These are phyloP conservation scores for Prunus padus DNA, from an alignment of 306 rosid genomes.

Conservation along the genomic window DNA sequence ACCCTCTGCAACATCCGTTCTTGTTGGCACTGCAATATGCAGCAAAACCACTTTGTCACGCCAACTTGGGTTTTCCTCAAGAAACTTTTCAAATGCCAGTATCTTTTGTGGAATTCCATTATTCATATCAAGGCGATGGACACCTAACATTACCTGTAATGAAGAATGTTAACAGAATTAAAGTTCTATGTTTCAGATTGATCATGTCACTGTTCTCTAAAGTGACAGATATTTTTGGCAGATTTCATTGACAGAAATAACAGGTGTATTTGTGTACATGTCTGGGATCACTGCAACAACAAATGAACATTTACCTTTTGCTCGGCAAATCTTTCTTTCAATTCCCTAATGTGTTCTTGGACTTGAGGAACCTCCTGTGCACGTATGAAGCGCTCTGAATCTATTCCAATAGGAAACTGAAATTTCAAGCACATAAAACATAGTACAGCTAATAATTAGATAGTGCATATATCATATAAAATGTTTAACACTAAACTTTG, in stretches of 20 bases:
- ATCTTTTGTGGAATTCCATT: no score
- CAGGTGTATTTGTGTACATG: background rate
- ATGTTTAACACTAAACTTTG: background rate
- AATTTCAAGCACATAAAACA: conserved; percentile 31
- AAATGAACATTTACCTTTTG: conserved; percentile 56
- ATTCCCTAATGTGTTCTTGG: conserved; percentile 57
- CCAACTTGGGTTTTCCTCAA: no score
- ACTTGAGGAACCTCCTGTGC: conserved; percentile 61
- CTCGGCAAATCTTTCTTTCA: conserved; percentile 76
- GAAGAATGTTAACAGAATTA: background rate
- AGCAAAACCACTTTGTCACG: no score
- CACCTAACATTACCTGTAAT: no score
- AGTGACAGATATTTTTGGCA: background rate
- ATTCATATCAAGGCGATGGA: no score
- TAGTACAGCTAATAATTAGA: conserved; percentile 18
- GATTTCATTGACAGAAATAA: background rate
- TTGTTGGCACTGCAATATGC: no score
- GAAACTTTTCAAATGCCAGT: no score
- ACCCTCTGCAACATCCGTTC: no score
- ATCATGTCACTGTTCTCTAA: background rate
- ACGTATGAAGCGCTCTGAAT: conserved; percentile 67
- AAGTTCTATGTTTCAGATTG: background rate
- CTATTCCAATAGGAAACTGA: conserved; percentile 94
- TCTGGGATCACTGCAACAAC: conserved; percentile 8
- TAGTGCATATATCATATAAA: background rate